Base-by-base conservation (phyloP, 2,329 filamentous ascomycete genomes). In the Colletotrichum echinochloae region DNA sequence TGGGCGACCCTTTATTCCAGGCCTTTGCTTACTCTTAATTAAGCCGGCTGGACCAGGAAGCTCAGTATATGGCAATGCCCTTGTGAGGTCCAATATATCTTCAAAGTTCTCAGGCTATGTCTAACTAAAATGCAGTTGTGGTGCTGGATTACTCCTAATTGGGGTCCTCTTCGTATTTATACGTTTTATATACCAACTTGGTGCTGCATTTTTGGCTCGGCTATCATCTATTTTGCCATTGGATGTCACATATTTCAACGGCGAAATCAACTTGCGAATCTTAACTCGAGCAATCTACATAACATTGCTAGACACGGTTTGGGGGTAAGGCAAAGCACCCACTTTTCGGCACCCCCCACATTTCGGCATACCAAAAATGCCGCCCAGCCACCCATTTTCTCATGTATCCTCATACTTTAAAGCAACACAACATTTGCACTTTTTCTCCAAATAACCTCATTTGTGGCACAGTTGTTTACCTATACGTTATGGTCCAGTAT, bases 1-100 rank as follows among this genome's bases (percentile, higher is more conserved):
- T 68, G 92, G 92, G 0, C 75, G 92, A 1, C 92, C 93, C 0
- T 89, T 91, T 33, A 77, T 92, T 41, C 91, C 92, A 11, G 88
- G 92, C 0, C 77, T 95, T 23, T 89, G 92, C 72, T 84, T 94
- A 33, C 85, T 92, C 56, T 80, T 92, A 11, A 9, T 37, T 9
- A 37, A 11, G 9, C n/a, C 52, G 60, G 8, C 70, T 65, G 5
- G 39, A 55, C 66, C 61, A 14, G 14, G 49, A 3, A 41, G 67
- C 23, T 44, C 33, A 30, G 72, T 88, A 1, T 90, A 89, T 71
- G 88, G 88, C 16, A 81, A 89, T 77, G 87, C 88, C 26, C 88
- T 87, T 30, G 88, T 89, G 75, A 74, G 85, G 85, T 78, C 4
- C 16, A 14, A 7, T 12, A 11, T 5, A 2, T 9, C n/a, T 33